Evolutionary conservation across 495 filamentous ascomycete genomes (phyloP).

Genomic region (Penicillium crystallinum): DNA sequence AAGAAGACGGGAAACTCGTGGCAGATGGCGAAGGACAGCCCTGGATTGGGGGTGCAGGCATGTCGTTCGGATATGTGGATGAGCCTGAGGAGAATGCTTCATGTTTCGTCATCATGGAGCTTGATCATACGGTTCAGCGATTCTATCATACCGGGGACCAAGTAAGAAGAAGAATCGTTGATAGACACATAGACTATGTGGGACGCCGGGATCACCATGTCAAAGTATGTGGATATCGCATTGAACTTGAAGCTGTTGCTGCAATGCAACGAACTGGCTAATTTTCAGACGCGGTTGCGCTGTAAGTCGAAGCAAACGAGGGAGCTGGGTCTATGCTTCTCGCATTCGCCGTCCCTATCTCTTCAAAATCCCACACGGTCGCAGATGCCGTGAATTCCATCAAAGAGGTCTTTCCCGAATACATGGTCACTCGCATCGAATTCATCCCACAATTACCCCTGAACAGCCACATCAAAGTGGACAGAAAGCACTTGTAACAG

Average conservation of each 20-base stretch:
- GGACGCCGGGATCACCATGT: conserved; percentile 46
- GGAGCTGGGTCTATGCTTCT: conserved; percentile 10
- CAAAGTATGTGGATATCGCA: conserved; percentile 51
- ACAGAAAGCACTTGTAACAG: conserved; percentile 8
- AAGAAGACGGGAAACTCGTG: no score
- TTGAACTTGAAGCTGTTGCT: conserved; percentile 43
- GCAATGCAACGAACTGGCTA: not conserved
- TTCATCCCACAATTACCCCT: conserved; percentile 11
- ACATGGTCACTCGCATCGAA: conserved; percentile 14
- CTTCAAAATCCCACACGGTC: not conserved
- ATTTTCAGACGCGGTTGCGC: conserved; percentile 3
- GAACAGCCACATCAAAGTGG: conserved; percentile 13
- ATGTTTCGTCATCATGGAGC: no score
- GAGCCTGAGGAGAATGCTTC: no score
- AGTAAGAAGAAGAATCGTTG: conserved; percentile 13
- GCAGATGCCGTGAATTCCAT: not conserved
- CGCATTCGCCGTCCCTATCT: conserved; percentile 3
- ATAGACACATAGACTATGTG: conserved; percentile 31
- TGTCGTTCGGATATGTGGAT: no score
- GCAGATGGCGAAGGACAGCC: no score
- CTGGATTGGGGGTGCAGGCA: no score
- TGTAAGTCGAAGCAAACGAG: conserved; percentile 2
- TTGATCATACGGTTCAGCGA: not conserved
- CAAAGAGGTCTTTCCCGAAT: conserved; percentile 2
- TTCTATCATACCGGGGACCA: conserved; percentile 45